Conservation (phyloP, 257 asterid species). For the Gardenia jasminoides region DNA sequence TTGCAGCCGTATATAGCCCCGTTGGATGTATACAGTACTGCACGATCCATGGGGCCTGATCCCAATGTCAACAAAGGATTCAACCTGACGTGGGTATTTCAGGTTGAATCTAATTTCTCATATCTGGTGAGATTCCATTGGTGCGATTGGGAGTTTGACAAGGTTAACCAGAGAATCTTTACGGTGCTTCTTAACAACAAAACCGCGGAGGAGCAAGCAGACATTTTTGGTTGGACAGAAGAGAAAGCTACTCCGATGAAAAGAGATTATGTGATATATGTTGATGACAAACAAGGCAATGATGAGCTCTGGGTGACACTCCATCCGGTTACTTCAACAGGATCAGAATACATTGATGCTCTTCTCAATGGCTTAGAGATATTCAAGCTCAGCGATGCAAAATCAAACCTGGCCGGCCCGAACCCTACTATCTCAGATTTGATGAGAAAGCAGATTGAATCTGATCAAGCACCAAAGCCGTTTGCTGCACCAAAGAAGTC, state of each 20-base stretch:
- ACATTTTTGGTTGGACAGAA: constrained; percentile 34
- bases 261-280: constrained; percentile 52
- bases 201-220: constrained; percentile 49
- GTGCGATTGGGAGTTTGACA: constrained; percentile 71
- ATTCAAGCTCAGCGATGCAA: constrained; percentile 64
- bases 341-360: constrained; percentile 44
- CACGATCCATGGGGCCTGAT: constrained; percentile 64
- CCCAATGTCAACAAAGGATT: constrained; percentile 35
- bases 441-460: constrained; percentile 58
- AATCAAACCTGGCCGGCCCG: constrained; percentile 65
- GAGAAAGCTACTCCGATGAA: constrained; percentile 41
- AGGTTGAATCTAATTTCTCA: constrained; percentile 65
- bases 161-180: constrained; percentile 59
- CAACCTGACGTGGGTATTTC: constrained; percentile 78
- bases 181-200: constrained; percentile 58
- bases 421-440: constrained; percentile 73
- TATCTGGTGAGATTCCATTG: constrained; percentile 83
- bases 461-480: constrained; percentile 22
- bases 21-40: constrained; percentile 47
- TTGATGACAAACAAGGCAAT: constrained; percentile 31
- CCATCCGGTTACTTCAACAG: constrained; percentile 34
- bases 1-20: constrained; percentile 62
- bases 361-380: constrained; percentile 82
- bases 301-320: constrained; percentile 56
- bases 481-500: constrained; percentile 22